These are phyloP conservation scores for Vanrija sp. DNA, from an alignment of 1,284 basidiomycete genomes.

Conservation along the genomic window DNA sequence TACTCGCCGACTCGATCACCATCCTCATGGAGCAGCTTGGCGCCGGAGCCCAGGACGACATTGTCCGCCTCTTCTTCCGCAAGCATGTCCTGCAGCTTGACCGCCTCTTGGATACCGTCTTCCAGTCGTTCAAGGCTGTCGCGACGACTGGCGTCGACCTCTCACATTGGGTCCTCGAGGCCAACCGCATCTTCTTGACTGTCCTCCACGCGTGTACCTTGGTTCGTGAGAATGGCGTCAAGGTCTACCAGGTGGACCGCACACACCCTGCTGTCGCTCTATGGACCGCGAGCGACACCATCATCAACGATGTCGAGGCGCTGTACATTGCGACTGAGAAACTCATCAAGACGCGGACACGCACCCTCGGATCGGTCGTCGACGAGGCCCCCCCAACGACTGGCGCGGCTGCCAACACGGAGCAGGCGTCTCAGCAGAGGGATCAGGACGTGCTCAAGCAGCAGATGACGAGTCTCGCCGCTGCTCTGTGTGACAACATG, in stretches of 20 bases:
- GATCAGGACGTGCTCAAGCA: slow-evolving; percentile 48
- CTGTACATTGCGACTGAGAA: slow-evolving; percentile 67
- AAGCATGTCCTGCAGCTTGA: slow-evolving; percentile 55
- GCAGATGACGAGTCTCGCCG: slow-evolving; percentile 70
- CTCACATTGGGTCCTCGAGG: slow-evolving; percentile 59
- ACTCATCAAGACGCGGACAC: slow-evolving; percentile 51
- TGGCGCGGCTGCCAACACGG: slow-evolving; percentile 1
- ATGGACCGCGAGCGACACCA: slow-evolving; percentile 71
- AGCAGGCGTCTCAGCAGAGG: slow-evolving; percentile 20
- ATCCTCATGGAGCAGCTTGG: slow-evolving; percentile 32
- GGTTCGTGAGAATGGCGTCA: slow-evolving; percentile 66
- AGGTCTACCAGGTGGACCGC: slow-evolving; percentile 68
- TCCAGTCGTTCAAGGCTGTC: slow-evolving; percentile 27
- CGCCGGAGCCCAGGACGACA: slow-evolving; percentile 63
- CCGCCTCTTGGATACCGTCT: slow-evolving; percentile 41
- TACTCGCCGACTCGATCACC: slow-evolving; percentile 50
- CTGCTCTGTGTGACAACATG: slow-evolving; percentile 65
- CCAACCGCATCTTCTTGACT: slow-evolving; percentile 68
- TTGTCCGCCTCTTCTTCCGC: slow-evolving; percentile 81
- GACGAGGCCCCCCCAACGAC: slow-evolving; percentile 38
- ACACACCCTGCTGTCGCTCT: slow-evolving; percentile 61
- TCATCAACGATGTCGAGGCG: slow-evolving; percentile 67
- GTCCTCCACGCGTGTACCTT: slow-evolving; percentile 67
- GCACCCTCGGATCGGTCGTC: slow-evolving; percentile 51
- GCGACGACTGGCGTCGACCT: slow-evolving; percentile 36